These are phyloP conservation scores for Calonectria honghensis DNA, from an alignment of 2,329 filamentous ascomycete genomes.

Conservation along the genomic window DNA sequence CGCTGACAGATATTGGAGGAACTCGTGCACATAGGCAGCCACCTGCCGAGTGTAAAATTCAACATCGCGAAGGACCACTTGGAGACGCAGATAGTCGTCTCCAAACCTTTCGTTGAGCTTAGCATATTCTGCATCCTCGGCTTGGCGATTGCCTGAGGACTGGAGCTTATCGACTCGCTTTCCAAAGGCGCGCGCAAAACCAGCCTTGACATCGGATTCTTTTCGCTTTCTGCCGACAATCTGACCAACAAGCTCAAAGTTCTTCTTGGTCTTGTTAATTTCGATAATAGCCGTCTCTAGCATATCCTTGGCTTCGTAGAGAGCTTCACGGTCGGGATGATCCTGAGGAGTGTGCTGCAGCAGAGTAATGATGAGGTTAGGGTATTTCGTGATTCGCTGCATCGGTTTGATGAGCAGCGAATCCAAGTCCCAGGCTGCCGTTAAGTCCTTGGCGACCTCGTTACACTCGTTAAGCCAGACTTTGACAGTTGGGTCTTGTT, in stretches of 20 bases:
- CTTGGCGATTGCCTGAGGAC: slow-evolving; percentile 75
- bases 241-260: slow-evolving; percentile 92
- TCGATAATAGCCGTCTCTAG: slow-evolving; percentile 83
- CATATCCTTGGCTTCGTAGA: slow-evolving; percentile 72
- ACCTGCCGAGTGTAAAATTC: slow-evolving; percentile 92
- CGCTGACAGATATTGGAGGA: slow-evolving; percentile 86
- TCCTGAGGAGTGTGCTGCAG: slow-evolving; percentile 86
- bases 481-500: slow-evolving; percentile 78
- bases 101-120: slow-evolving; percentile 90
- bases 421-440: slow-evolving; percentile 94
- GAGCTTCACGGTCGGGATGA: slow-evolving; percentile 85
- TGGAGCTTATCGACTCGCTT: slow-evolving; percentile 90
- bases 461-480: slow-evolving; percentile 97
- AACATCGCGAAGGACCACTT: slow-evolving; percentile 95
- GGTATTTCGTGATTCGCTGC: slow-evolving; percentile 95
- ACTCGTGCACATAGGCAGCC: slow-evolving; percentile 85
- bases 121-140: slow-evolving; percentile 88
- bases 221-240: slow-evolving; percentile 91
- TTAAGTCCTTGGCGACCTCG: slow-evolving; percentile 92
- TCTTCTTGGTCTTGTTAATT: slow-evolving; percentile 97
- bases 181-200: slow-evolving; percentile 91
- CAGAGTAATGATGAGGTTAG: slow-evolving; percentile 87
- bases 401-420: slow-evolving; percentile 98
- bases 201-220: slow-evolving; percentile 90
- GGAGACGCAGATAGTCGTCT: slow-evolving; percentile 92